A percentile compares a stretch with the other conserved stretches of the same genome.
Conservation (phyloP, 176 grass and related monocot genomes). For the Rhynchospora breviuscula region DNA sequence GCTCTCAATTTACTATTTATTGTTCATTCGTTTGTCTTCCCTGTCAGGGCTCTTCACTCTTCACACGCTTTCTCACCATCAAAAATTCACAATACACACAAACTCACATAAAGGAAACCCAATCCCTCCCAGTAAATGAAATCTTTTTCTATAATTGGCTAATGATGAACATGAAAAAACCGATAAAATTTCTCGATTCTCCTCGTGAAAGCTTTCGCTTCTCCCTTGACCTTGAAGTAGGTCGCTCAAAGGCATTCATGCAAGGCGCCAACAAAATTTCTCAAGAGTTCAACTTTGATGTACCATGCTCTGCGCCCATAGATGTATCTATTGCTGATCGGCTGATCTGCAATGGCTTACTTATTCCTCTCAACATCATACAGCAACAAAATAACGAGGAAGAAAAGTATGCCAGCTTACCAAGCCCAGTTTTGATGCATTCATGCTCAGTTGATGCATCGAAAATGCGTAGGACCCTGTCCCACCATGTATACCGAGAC, state of each 20-base stretch:
- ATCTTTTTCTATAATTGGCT: slow-evolving; percentile 54
- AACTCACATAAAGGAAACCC: slow-evolving; percentile 26
- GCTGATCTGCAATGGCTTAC: slow-evolving; percentile 43
- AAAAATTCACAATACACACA: not conserved
- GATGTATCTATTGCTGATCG: slow-evolving; percentile 37
- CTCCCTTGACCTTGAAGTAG: slow-evolving; percentile 1
- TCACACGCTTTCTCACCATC: not conserved
- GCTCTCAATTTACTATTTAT: not conserved
- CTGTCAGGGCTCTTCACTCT: not conserved
- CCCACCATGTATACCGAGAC: not conserved
- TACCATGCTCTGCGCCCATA: not conserved
- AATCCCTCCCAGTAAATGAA: slow-evolving; percentile 25
- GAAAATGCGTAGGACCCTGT: slow-evolving; percentile 22
- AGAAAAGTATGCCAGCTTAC: not conserved
- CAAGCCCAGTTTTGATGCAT: not conserved
- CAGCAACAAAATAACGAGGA: not conserved
- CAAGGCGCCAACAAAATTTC: not conserved
- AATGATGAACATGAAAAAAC: not conserved
- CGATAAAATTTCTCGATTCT: not conserved
- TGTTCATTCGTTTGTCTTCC: not conserved
- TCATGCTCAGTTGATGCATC: slow-evolving; percentile 25
- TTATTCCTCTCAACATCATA: slow-evolving; percentile 32
- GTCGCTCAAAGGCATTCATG: not conserved
- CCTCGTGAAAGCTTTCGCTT: not conserved
- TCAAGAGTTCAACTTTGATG: slow-evolving; percentile 26